phyloP scores from a whole-genome alignment of 2,329 filamentous ascomycete species.

The Fusarium verticillioides region DNA sequence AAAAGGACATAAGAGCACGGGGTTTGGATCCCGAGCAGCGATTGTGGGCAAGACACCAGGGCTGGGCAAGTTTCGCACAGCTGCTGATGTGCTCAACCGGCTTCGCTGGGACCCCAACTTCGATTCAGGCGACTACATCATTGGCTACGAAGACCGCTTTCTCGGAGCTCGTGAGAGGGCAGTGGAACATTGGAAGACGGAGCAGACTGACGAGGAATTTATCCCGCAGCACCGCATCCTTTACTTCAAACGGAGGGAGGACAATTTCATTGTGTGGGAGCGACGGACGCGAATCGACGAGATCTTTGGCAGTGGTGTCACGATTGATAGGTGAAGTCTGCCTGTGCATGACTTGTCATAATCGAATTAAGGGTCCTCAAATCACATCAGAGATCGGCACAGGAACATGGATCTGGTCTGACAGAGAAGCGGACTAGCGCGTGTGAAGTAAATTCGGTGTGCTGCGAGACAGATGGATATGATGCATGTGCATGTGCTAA shows the following conservation, averaged over 20 bases:
- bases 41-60: constrained; percentile 45
- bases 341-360: constrained; percentile 2
- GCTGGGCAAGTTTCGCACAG: constrained; percentile 63
- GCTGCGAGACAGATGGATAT: constrained; percentile 2
- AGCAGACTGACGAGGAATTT: constrained; percentile 73
- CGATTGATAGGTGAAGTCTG: constrained; percentile 11
- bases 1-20: constrained; percentile 13
- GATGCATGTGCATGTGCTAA: not conserved
- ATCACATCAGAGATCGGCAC: not conserved
- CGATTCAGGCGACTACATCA: constrained; percentile 63
- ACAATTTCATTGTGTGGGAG: constrained; percentile 67
- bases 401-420: constrained; percentile 1
- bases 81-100: constrained; percentile 68
- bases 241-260: constrained; percentile 67
- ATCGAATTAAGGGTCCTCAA: constrained; percentile 14
- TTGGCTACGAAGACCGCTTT: constrained; percentile 73
- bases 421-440: not conserved
- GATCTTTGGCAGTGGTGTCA: constrained; percentile 66
- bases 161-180: constrained; percentile 63
- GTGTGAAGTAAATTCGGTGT: constrained; percentile 20
- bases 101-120: constrained; percentile 69
- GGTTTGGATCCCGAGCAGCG: constrained; percentile 19
- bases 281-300: constrained; percentile 62
- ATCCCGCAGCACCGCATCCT: constrained; percentile 73
- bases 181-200: constrained; percentile 67